phyloP scores from a whole-genome alignment of 164 flowering plant species.

The Malania oleifera region DNA sequence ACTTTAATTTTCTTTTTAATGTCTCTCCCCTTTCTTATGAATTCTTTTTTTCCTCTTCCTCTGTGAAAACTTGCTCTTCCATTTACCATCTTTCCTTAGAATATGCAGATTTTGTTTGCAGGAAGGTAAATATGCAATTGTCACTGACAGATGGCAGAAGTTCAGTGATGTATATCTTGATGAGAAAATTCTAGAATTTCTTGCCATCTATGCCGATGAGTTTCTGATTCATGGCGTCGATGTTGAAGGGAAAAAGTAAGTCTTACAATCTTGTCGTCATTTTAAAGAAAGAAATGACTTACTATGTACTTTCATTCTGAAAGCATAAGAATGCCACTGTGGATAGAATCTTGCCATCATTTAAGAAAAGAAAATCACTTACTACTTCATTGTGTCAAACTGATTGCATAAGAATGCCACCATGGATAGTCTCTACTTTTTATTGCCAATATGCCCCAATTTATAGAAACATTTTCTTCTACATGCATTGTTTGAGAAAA shows the following conservation, averaged over 20 bases:
- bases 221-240: slow-evolving; percentile 97
- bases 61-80: not conserved
- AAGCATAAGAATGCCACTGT: too few species aligned
- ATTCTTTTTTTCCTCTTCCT: not conserved
- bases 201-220: slow-evolving; percentile 78
- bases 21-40: not conserved
- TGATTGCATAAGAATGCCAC: too few species aligned
- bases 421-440: too few species aligned
- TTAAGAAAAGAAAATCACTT: too few species aligned
- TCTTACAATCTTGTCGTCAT: not conserved
- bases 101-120: slow-evolving; percentile 26
- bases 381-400: too few species aligned
- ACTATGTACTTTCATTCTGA: too few species aligned
- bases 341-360: too few species aligned
- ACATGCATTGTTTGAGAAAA: too few species aligned
- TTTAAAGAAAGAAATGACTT: too few species aligned
- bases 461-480: too few species aligned
- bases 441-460: too few species aligned
- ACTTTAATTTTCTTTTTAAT: not conserved
- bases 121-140: slow-evolving; percentile 81
- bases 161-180: slow-evolving; percentile 80
- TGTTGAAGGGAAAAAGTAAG: slow-evolving; percentile 95
- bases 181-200: slow-evolving; percentile 53
- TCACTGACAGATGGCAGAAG: slow-evolving; percentile 98
- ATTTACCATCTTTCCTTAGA: not conserved